Evolutionary conservation across 495 filamentous ascomycete species (phyloP), one percentile per base, ranked within the genome.

Genomic region (Jackrogersella multiformis): DNA sequence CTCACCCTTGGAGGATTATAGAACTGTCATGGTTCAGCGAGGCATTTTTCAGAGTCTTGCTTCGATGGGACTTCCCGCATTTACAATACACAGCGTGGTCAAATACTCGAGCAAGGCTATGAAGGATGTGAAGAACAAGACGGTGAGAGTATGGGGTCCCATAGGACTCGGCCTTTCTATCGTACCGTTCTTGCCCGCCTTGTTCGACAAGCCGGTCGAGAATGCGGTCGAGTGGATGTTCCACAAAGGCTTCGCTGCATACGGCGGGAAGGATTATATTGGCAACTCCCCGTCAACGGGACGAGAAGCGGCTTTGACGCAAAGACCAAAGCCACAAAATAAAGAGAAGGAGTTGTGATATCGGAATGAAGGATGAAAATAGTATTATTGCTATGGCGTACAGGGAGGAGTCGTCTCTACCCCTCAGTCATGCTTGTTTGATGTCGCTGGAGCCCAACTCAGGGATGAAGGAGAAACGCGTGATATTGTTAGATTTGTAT

Each of bases 131-230:
- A 94, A 95, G 84, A 95, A 87, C 72, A 78, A 80, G 48, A 85
- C 81, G 8, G 63, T 97, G 7, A 80, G 94, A 57, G 93, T 92
- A 0, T 99, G 88, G 88, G 89, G 87, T 9, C 95, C 95, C 4
- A 96, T 99, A 42, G 95, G 95, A 67, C 85, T 99, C 28, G 95
- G 95, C 53, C 80, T 99, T 48, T 82, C 92, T 4, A 87, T 93
- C 32, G 94, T 99, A 20, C 95, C 95, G 6, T 90, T 92, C 77
- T 79, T 99, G 44, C 95, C 95, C 0, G 93, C 84, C 57, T 73
- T 97, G 38, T 99, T 98, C 74, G 95, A 99, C 70, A 85, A 97
- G 72, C 94, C 95, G 8, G 92, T 99, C 21, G 95, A 97, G 76
- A 82, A 91, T 56, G 92, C 89, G 0, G 89, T 96, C 2, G 94